Evolutionary conservation across 306 rosid genomes (phyloP).

Genomic region (Oxytropis ochrocephala): DNA sequence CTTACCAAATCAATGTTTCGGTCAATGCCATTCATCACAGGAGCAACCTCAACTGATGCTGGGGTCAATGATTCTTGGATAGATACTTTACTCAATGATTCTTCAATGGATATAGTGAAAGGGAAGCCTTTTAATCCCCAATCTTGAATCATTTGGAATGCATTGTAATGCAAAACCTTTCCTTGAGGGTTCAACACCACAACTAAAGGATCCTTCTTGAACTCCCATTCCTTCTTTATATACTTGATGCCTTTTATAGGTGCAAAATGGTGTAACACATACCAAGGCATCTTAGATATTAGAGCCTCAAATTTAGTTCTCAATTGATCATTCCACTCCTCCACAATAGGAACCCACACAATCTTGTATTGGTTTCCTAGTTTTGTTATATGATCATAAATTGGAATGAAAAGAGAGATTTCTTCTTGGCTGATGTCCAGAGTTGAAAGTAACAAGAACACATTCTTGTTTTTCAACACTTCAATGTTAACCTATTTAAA

Average conservation of each 20-base stretch:
- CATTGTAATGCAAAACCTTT: slow-evolving; percentile 34
- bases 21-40: neutral
- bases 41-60: neutral
- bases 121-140: slow-evolving; percentile 45
- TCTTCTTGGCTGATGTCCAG: slow-evolving; percentile 35
- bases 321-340: neutral
- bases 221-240: neutral
- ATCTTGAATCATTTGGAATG: slow-evolving; percentile 35
- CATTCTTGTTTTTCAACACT: slow-evolving; percentile 26
- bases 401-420: slow-evolving; percentile 1
- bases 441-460: slow-evolving; percentile 34
- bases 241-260: neutral
- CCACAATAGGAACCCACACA: neutral
- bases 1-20: slow-evolving; percentile 16
- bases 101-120: neutral
- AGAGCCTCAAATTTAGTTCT: slow-evolving; percentile 20
- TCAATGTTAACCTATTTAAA: slow-evolving; percentile 24
- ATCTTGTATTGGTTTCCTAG: slow-evolving; percentile 17
- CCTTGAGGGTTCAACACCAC: slow-evolving; percentile 32
- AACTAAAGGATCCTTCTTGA: slow-evolving; percentile 15
- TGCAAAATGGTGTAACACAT: slow-evolving; percentile 12
- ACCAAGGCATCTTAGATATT: slow-evolving; percentile 44
- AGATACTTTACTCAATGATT: neutral
- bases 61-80: neutral
- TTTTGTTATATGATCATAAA: slow-evolving; percentile 25